Base-by-base conservation (phyloP, 139 green algal genomes). In the Volvox africanus region DNA sequence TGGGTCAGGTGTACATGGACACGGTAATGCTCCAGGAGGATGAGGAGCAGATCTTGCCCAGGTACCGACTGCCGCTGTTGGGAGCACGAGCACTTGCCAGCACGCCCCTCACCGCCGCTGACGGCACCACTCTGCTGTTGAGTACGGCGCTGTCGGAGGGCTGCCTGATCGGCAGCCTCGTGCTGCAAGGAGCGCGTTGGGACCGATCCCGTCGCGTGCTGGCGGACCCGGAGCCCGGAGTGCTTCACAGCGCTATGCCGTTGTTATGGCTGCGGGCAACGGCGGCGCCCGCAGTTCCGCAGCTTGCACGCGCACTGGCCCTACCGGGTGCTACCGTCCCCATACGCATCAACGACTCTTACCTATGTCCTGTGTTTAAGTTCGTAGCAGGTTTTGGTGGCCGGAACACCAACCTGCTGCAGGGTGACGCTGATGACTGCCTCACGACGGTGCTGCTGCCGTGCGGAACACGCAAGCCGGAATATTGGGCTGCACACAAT, bases 351-450 rank as follows among this genome's bases (percentile, higher is more conserved):
- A 6, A n/a, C 36, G 82, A 85, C 87, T 26, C 20, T 2, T 93
- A 93, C 75, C 76, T 92, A 62, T 93, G 91, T 83, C 91, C 91
- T 17, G 82, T 92, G n/a, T 93, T 92, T 76, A 86, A 89, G 67
- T 88, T 88, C 50, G 78, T 79, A 35, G 55, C 82, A 20, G 36
- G n/a, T 21, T 91, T 83, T n/a, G 82, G 82, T 28, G 33, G 19
- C 18, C 73, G 68, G 3, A 37, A 37, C 44, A 37, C 22, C 44
- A 73, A 33, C 71, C 44, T 79, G 33, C 67, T 78, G 28, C 26
- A 67, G 26, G 87, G 80, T 2, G 91, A 93, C 37, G 82, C 67
- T 61, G 91, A 93, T 32, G 91, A 93, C 82, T 93, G 91, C 73
- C 62, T 93, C 44, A 89, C 91, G 35, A 88, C 82, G 24, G 35